phyloP scores from a whole-genome alignment of 352 stramenopile genomes.

The Pythium vanterpoolii region DNA sequence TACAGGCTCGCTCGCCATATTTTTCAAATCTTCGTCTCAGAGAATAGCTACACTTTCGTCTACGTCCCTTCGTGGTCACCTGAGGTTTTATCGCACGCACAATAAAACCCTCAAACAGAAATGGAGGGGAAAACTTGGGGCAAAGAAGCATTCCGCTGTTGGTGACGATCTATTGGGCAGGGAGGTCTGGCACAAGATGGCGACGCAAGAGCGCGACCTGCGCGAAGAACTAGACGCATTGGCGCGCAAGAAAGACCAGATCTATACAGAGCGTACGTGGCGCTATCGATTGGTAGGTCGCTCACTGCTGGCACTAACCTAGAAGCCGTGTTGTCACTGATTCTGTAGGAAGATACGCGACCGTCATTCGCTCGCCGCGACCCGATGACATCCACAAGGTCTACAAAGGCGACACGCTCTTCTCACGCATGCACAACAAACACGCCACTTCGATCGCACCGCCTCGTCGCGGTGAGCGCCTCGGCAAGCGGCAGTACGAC shows the following conservation, averaged over 20 bases:
- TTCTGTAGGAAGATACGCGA: not conserved
- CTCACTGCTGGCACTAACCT: conserved; percentile 2
- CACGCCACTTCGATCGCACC: not conserved
- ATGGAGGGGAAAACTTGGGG: conserved; percentile 11
- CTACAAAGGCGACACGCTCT: conserved; percentile 6
- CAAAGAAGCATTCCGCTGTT: conserved; percentile 4
- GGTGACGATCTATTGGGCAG: conserved; percentile 6
- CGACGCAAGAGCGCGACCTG: conserved; percentile 50
- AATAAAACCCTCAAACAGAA: conserved; percentile 24
- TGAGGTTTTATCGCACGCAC: conserved; percentile 11
- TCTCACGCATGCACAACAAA: not conserved
- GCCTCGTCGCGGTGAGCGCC: conserved; percentile 1
- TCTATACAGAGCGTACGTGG: conserved; percentile 28
- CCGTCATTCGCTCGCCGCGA: not conserved
- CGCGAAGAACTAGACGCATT: conserved; percentile 50
- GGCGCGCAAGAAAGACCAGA: conserved; percentile 41
- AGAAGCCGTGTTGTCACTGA: not conserved
- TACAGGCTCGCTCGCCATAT: conserved; percentile 2
- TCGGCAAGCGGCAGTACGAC: conserved; percentile 9
- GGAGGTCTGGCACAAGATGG: conserved; percentile 3
- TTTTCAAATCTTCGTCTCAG: not conserved
- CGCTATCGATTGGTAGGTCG: not conserved
- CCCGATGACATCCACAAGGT: not conserved
- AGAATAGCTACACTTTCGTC: conserved; percentile 16
- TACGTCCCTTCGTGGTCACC: conserved; percentile 10